Percentiles rank a stretch among this genome's conserved stretches.
phyloP scores from a whole-genome alignment of 2,329 filamentous ascomycete genomes.

The Ceratocystis ficicola region DNA sequence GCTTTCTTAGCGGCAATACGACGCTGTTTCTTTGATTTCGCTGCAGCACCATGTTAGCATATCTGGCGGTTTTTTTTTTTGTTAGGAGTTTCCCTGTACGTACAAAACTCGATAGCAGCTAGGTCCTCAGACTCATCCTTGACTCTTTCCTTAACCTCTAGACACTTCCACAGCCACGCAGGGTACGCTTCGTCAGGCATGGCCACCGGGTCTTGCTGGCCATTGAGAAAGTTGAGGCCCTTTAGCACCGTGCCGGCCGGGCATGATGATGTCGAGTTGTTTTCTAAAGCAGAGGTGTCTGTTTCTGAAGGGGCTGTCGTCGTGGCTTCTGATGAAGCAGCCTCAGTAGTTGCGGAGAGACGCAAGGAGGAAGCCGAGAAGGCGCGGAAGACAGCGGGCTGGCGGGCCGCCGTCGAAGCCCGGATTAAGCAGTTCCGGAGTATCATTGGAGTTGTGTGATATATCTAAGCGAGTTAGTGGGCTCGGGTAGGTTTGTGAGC shows the following conservation, averaged over 20 bases:
- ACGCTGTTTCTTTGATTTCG: slow-evolving; percentile 76
- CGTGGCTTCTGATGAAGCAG: neutral
- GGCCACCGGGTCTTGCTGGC: slow-evolving; percentile 59
- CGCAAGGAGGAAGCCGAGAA: slow-evolving; percentile 17
- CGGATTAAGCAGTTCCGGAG: slow-evolving; percentile 23
- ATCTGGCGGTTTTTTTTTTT: neutral
- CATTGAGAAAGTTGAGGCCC: slow-evolving; percentile 69
- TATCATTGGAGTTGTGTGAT: slow-evolving; percentile 23
- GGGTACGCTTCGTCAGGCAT: slow-evolving; percentile 66
- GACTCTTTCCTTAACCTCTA: slow-evolving; percentile 49
- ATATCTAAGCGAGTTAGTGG: neutral
- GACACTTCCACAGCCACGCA: slow-evolving; percentile 63
- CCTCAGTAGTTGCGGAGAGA: slow-evolving; percentile 5
- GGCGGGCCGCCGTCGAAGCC: slow-evolving; percentile 7
- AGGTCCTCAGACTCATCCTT: slow-evolving; percentile 39
- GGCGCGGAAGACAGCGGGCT: slow-evolving; percentile 15
- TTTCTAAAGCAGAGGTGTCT: neutral
- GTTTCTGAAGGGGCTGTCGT: slow-evolving; percentile 25
- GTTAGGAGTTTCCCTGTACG: slow-evolving; percentile 28
- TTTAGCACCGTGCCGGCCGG: slow-evolving; percentile 56
- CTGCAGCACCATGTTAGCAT: slow-evolving; percentile 32
- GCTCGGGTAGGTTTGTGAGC: neutral
- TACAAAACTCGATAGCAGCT: slow-evolving; percentile 69
- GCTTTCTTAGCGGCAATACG: slow-evolving; percentile 55
- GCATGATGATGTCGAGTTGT: slow-evolving; percentile 35